These are phyloP conservation scores for Steccherinum ochraceum DNA, from an alignment of 768 basidiomycete species.

Conservation along the genomic window DNA sequence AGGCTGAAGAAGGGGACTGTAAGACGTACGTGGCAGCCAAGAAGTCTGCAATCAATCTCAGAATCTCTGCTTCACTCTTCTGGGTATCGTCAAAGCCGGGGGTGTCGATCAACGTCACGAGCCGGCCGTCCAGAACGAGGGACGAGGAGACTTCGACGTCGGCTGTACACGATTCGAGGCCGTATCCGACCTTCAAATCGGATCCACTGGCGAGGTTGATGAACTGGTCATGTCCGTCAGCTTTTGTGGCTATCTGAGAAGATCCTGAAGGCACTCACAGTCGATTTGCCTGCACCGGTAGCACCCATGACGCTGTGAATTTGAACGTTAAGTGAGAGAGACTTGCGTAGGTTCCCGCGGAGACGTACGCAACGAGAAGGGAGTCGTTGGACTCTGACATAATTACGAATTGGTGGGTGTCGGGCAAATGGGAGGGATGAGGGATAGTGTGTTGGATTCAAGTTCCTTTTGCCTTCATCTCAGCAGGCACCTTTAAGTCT, in stretches of 20 bases:
- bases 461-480: too few relatives aligned
- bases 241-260: not conserved
- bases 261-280: constrained; percentile 8
- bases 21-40: constrained; percentile 10
- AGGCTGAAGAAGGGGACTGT: too few relatives aligned
- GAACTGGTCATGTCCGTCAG: constrained; percentile 10
- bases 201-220: constrained; percentile 17
- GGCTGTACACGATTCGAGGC: constrained; percentile 15
- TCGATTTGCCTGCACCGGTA: constrained; percentile 16
- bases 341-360: not conserved
- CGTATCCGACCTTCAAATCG: constrained; percentile 8
- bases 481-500: too few relatives aligned
- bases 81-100: constrained; percentile 19
- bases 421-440: too few relatives aligned
- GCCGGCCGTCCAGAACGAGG: constrained; percentile 11
- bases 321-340: too few relatives aligned
- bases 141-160: constrained; percentile 8
- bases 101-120: constrained; percentile 16
- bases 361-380: constrained; percentile 9
- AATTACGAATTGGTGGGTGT: too few relatives aligned
- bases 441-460: too few relatives aligned
- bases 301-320: constrained; percentile 22
- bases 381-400: constrained; percentile 3
- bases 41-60: constrained; percentile 9
- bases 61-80: constrained; percentile 11